Base-by-base conservation (phyloP, 78 protist species). In the Planoprotostelium fungivorum region DNA sequence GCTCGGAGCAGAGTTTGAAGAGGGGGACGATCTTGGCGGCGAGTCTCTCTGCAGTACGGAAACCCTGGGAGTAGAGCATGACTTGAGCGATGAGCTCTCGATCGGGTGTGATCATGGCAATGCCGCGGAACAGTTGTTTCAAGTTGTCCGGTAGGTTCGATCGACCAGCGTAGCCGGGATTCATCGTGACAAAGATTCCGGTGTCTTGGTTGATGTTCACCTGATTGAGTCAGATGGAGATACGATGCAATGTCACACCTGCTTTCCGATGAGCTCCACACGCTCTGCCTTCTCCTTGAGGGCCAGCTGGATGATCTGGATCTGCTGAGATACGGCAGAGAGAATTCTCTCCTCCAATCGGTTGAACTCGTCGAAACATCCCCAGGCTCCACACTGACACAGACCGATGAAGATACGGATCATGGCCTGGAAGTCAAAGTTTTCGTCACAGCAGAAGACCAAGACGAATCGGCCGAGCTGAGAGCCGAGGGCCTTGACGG, bases 141-240 rank as follows among this genome's bases (percentile, higher is more conserved):
- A 99, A 90, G 89, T 99, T 99, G 96, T 98, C 99, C 37, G 99
- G 99, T 34, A 99, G 93, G 93, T 97, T 95, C 38, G 96, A 88
- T 86, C 99, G 98, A 29, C 99, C 99, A 0, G 99, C 99, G 86
- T 99, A 99, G 84, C 99, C 99, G 28, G 99, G 99, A 95, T 99
- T 99, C 99, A 99, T 98, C 28, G 99, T 99, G 35, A 99, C 97
- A 89, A 99, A 99, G 89, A 98, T 95, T 85, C 99, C 99, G 91
- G 95, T 94, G 88, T 89, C 88, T 31, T 88, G 91, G 39, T 93
- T 90, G 36, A 97, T 87, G 31, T 35, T 9, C 25, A 97, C 93
- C 34, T 36, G 0, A 25, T 51, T 25, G 5, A n/a, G n/a, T n/a
- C n/a, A n/a, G n/a, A n/a, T n/a, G n/a, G n/a, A n/a, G n/a, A n/a